Conservation (phyloP, 176 grass and related monocot genomes). For the Areca catechu region DNA sequence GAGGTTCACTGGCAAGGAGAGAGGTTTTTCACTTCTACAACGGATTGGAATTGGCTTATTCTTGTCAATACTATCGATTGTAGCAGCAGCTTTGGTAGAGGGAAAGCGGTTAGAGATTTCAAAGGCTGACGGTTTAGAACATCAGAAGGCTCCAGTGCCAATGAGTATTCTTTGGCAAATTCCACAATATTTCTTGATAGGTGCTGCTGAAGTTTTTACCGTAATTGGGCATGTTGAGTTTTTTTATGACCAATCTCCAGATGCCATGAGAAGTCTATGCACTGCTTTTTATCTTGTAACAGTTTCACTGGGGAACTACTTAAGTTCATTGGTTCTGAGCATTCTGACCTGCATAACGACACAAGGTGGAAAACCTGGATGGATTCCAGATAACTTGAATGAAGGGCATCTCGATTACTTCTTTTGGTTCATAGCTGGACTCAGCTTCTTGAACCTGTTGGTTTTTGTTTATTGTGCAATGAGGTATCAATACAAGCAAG, state of each 20-base stretch:
- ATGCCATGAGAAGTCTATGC: constrained; percentile 23
- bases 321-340: constrained; percentile 29
- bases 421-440: constrained; percentile 15
- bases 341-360: constrained; percentile 21
- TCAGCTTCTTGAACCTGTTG: constrained; percentile 19
- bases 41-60: too few relatives aligned
- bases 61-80: too few relatives aligned
- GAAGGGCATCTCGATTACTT: constrained; percentile 32
- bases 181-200: constrained; percentile 30
- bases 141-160: background rate
- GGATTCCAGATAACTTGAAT: constrained; percentile 27
- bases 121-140: too few relatives aligned
- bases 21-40: too few relatives aligned
- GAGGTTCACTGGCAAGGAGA: too few relatives aligned
- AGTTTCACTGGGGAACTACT: constrained; percentile 16
- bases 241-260: constrained; percentile 41
- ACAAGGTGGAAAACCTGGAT: constrained; percentile 5
- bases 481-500: too few relatives aligned
- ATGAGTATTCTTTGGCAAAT: constrained; percentile 35
- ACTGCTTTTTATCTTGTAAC: constrained; percentile 35
- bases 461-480: too few relatives aligned
- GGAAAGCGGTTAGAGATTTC: too few relatives aligned
- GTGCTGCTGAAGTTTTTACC: constrained; percentile 22
- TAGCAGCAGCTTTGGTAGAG: too few relatives aligned
- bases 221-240: constrained; percentile 28